Percentiles rank a stretch among this genome's conserved stretches.
These are phyloP conservation scores for Hordeum pubiflorum DNA, from an alignment of 202 grass and related monocot genomes.

Conservation along the genomic window DNA sequence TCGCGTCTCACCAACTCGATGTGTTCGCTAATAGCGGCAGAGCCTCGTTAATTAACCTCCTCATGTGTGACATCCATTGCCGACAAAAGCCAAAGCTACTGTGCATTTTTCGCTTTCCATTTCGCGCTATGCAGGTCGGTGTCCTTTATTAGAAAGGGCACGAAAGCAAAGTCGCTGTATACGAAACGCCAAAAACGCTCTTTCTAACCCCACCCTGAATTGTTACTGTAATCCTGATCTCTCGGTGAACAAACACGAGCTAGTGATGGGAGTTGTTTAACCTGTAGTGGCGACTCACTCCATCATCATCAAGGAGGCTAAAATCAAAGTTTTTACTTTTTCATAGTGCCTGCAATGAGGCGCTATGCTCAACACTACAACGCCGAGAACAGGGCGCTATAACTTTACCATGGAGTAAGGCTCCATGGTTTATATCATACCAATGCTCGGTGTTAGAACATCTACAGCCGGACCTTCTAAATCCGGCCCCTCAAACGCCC, in stretches of 20 bases:
- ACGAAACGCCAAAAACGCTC: not conserved
- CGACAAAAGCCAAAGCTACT: not conserved
- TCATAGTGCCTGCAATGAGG: too few species aligned
- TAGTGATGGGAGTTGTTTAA: not conserved
- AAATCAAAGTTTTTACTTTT: too few species aligned
- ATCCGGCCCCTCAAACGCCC: too few species aligned
- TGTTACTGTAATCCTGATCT: too few species aligned
- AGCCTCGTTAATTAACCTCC: not conserved
- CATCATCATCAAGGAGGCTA: not conserved
- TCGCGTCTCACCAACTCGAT: not conserved
- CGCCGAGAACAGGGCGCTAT: too few species aligned
- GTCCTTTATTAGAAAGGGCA: not conserved
- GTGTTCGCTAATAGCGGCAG: not conserved
- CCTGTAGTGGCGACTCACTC: too few species aligned
- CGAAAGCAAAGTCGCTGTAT: not conserved
- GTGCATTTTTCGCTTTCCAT: not conserved
- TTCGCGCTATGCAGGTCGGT: not conserved
- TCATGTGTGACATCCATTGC: not conserved
- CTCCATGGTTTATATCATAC: too few species aligned
- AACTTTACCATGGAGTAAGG: too few species aligned
- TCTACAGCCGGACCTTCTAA: too few species aligned
- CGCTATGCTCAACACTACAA: too few species aligned
- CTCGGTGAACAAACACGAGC: too few species aligned
- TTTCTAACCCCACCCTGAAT: not conserved
- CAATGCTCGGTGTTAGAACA: too few species aligned